phyloP scores from a whole-genome alignment of 2,329 filamentous ascomycete species.

The Aspergillus sp. region DNA sequence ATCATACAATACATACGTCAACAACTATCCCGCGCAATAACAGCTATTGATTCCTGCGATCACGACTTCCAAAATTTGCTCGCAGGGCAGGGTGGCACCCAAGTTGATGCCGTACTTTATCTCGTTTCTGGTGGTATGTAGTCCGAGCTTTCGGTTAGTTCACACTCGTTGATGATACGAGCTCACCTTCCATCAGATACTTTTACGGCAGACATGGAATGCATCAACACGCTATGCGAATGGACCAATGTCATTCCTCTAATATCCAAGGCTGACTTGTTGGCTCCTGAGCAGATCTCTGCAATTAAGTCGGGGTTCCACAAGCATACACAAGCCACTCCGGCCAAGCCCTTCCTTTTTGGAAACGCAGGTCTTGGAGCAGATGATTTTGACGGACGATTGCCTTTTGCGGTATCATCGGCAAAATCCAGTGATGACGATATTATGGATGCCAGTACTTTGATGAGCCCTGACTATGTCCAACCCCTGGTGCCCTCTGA shows the following conservation, averaged over 20 bases:
- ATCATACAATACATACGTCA: conserved; percentile 73
- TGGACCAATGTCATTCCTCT: conserved; percentile 85
- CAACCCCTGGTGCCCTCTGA: conserved; percentile 79
- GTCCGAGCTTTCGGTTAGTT: background rate
- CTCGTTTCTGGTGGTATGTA: conserved; percentile 70
- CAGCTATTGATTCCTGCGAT: conserved; percentile 65
- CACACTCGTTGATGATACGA: conserved; percentile 10
- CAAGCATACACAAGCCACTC: conserved; percentile 42
- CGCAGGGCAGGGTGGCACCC: conserved; percentile 76
- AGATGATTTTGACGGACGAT: conserved; percentile 34
- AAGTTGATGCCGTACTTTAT: conserved; percentile 85
- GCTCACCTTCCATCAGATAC: conserved; percentile 48
- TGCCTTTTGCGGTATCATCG: conserved; percentile 77
- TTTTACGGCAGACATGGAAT: conserved; percentile 67
- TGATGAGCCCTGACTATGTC: conserved; percentile 91
- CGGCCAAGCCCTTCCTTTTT: conserved; percentile 69
- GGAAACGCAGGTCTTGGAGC: conserved; percentile 39
- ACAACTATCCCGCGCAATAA: conserved; percentile 64
- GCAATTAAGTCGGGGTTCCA: conserved; percentile 58
- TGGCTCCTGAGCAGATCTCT: conserved; percentile 60
- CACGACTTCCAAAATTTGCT: conserved; percentile 74
- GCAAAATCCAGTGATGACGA: conserved; percentile 70
- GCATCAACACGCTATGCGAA: conserved; percentile 67
- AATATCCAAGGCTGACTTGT: conserved; percentile 72
- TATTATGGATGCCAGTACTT: conserved; percentile 84